phyloP scores from a whole-genome alignment of 108 stramenopile genomes.

The Fistulifera solaris region DNA sequence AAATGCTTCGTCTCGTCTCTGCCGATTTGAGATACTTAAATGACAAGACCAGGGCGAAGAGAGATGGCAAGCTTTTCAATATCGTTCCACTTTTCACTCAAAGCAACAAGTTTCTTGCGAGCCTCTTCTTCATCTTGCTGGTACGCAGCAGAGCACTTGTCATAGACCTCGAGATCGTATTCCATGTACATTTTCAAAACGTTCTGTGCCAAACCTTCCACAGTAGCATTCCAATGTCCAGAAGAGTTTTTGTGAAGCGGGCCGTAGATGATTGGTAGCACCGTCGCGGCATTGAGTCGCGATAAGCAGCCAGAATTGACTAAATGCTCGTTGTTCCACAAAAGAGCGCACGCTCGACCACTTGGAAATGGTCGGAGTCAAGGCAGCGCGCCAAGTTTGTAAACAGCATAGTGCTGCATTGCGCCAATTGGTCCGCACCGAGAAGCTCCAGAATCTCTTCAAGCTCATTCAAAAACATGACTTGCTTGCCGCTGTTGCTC shows the following conservation, averaged over 20 bases:
- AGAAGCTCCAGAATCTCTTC: conserved; percentile 96
- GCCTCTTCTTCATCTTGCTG: conserved; percentile 85
- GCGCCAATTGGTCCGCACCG: conserved; percentile 83
- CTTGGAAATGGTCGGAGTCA: conserved; percentile 95
- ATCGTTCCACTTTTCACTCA: conserved; percentile 60
- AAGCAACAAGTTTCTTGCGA: conserved; percentile 67
- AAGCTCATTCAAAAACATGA: conserved; percentile 94
- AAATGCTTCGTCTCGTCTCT: too few species aligned
- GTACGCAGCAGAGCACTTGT: conserved; percentile 80
- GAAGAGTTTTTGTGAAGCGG: conserved; percentile 87
- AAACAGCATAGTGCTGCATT: conserved; percentile 79
- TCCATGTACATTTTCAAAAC: conserved; percentile 95
- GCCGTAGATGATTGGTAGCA: conserved; percentile 92
- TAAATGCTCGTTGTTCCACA: conserved; percentile 98
- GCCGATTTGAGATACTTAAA: too few species aligned
- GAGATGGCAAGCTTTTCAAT: conserved; percentile 53
- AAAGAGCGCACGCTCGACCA: conserved; percentile 93
- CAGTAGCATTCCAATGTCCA: conserved; percentile 99
- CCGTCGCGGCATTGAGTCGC: conserved; percentile 77
- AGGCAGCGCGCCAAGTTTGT: conserved; percentile 88
- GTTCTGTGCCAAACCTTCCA: conserved; percentile 94
- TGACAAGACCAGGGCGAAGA: too few species aligned
- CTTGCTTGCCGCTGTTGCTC: conserved; percentile 89
- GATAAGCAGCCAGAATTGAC: conserved; percentile 82
- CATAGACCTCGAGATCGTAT: conserved; percentile 81